These are phyloP conservation scores for Yamadazyma atlantica DNA, from an alignment of 1,139 yeast species.

Conservation along the genomic window DNA sequence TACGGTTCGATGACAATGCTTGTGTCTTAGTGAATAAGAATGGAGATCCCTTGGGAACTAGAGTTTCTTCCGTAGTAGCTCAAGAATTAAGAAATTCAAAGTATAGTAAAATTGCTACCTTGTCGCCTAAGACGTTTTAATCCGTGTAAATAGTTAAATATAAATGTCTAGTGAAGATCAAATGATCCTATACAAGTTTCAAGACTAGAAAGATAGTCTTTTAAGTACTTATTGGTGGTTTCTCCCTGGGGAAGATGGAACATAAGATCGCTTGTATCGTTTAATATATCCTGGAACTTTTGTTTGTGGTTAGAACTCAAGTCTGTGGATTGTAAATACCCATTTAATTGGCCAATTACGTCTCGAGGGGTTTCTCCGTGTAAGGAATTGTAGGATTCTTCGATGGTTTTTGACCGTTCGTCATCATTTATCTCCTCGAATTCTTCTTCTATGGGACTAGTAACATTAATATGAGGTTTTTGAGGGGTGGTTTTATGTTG, in stretches of 20 bases:
- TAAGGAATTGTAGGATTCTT: background rate
- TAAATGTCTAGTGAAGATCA: slow-evolving; percentile 6
- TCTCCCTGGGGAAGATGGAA: slow-evolving; percentile 17
- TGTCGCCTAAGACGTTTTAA: slow-evolving; percentile 85
- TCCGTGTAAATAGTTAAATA: slow-evolving; percentile 4
- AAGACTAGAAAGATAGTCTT: slow-evolving; percentile 22
- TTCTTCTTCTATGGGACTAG: slow-evolving; percentile 1
- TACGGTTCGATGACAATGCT: slow-evolving; percentile 94
- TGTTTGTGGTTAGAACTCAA: slow-evolving; percentile 5
- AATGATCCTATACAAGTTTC: slow-evolving; percentile 26
- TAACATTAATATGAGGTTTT: background rate
- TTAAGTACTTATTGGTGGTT: slow-evolving; percentile 17
- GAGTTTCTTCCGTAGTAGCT: slow-evolving; percentile 90
- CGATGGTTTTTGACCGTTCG: background rate
- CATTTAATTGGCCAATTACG: slow-evolving; percentile 13
- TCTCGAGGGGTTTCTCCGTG: slow-evolving; percentile 10
- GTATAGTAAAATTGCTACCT: slow-evolving; percentile 81
- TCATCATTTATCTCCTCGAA: slow-evolving; percentile 2
- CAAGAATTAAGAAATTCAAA: slow-evolving; percentile 85
- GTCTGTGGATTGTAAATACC: slow-evolving; percentile 10
- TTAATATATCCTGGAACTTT: slow-evolving; percentile 17
- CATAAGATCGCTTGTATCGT: slow-evolving; percentile 17
- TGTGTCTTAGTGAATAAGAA: slow-evolving; percentile 91
- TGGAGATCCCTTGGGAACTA: slow-evolving; percentile 93
- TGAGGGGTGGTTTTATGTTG: background rate